Base-by-base conservation (phyloP, 179 eudicot species). In the Dionaea muscipula region DNA sequence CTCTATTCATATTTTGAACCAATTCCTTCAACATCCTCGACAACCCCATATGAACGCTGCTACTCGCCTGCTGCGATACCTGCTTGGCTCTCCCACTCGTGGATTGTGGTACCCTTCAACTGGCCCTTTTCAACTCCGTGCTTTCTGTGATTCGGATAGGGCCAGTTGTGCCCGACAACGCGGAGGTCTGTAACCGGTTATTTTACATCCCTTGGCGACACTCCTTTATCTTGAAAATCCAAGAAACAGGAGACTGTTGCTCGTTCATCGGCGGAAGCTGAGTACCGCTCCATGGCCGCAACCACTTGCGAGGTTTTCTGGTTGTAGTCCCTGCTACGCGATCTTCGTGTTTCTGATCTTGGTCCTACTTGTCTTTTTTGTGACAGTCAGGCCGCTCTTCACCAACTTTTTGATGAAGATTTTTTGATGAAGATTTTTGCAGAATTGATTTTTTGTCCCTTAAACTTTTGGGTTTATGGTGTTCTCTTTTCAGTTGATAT, bases 111-210 rank as follows among this genome's bases (percentile, higher is more conserved):
- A 25, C 4, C 46, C 39, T 7, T 13, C 18, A 0, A 2, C 16
- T 1, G 12, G 22, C 15, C 1, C 8, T 17, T 14, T 43, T n/a
- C 7, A n/a, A 1, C 17, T 52, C 9, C 2, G 17, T 7, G 52
- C 28, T 1, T 62, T 14, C n/a, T 52, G 13, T 41, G 66, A 62
- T 19, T 52, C 52, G n/a, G 59, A 53, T 52, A 41, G 58, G 43
- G 66, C 41, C 3, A 10, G 28, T 13, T 37, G 36, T 19, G 24
- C 41, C 1, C 1, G 0, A n/a, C n/a, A 2, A 31, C 50, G 7
- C 26, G 51, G 0, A 16, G 53, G 11, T 62, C 66, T 10, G 9
- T 36, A 1, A 25, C 43, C 19, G 53, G 52, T 8, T 52, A 5
- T 19, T 41, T 41, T 26, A 43, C 53, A 1, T 13, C n/a, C 4